Base-by-base conservation (phyloP, 495 filamentous ascomycete species). In the Daldinia caldariorum region DNA sequence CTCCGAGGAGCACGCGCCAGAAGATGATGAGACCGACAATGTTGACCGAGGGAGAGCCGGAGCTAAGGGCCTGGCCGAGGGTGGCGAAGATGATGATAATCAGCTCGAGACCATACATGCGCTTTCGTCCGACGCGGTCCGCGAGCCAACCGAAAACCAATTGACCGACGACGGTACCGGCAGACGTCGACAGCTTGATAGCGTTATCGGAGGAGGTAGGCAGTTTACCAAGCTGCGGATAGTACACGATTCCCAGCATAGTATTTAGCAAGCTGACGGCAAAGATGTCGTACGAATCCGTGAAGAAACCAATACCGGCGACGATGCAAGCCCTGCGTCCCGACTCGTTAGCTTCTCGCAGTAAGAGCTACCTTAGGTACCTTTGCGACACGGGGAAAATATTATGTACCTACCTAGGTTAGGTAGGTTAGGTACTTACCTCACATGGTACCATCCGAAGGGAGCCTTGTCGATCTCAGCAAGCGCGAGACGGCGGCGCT, bases 71-170 rank as follows among this genome's bases (percentile, higher is more conserved):
- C 78, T 94, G 92, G 58, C 90, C 92, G 47, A 97, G 80, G 18
- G 92, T 95, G 6, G 91, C 90, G 66, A 92, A 86, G 77, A 96
- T 96, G 79, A 97, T 95, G 69, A 97, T 80, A 73, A 95, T 93
- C 69, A 97, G 80, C 77, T 96, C 93, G 51, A 95, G 82, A 49
- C 93, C 93, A 78, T 97, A 97, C 89, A 97, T 94, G 57, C 81
- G 85, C 83, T 92, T 92, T 57, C 92, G 89, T 56, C 92, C 91
- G 60, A 93, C 85, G 26, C 88, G 80, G 82, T 97, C 93, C 22
- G 92, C 93, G 12, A 94, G 81, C 77, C 85, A 88, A 58, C 93
- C 93, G 74, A 97, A 96, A 65, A 85, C 85, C 26, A 97, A 78
- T 79, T 97, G 93, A 47, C 94, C 94, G 65, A 97, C 80, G 66